Evolutionary conservation across 2,329 filamentous ascomycete genomes (phyloP), one percentile per base, ranked within the genome.

Genomic region (Leptosphaerulina australis): DNA sequence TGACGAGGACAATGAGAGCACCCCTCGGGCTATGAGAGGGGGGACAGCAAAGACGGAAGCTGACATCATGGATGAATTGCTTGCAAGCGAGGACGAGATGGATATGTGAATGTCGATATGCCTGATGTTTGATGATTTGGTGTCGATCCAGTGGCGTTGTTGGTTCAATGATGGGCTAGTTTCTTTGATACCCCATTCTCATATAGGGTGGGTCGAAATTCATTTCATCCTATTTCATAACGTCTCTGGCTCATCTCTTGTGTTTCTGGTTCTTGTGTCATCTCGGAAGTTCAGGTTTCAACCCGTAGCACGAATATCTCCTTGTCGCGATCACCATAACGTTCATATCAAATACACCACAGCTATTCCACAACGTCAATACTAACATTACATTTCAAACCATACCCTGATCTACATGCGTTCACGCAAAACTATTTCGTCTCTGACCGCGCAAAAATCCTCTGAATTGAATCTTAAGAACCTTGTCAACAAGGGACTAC

Each of bases 41-140:
- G 44, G 34, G 40, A 34, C 12, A 36, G 50, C 17, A 35, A 58
- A 69, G n/a, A 70, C 64, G 3, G 69, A 70, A 37, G 60, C 61
- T 14, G 68, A 72, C 48, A 72, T 72, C 41, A 62, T 72, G 56
- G 65, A 71, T 51, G 60, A 58, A 38, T 52, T 72, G 43, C 53
- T 72, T 53, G 61, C 61, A 9, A 69, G 63, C 36, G 65, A 69
- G 49, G 52, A 40, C 10, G 50, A 53, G 31, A 50, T 50, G 48
- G 43, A 36, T 5, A 40, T 50, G 48, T 50, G 37, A 38, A 44
- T 35, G 22, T 28, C 14, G 8, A 38, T 37, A 38, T 18, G 38
- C 35, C 6, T 25, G 24, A 25, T 25, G 24, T 17, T 15, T 35
- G 22, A 40, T 40, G 47, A 33, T 10, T 17, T 25, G 24, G 22